Evolutionary conservation across 306 rosid genomes (phyloP).

Genomic region (Cucurbita ficifolia): DNA sequence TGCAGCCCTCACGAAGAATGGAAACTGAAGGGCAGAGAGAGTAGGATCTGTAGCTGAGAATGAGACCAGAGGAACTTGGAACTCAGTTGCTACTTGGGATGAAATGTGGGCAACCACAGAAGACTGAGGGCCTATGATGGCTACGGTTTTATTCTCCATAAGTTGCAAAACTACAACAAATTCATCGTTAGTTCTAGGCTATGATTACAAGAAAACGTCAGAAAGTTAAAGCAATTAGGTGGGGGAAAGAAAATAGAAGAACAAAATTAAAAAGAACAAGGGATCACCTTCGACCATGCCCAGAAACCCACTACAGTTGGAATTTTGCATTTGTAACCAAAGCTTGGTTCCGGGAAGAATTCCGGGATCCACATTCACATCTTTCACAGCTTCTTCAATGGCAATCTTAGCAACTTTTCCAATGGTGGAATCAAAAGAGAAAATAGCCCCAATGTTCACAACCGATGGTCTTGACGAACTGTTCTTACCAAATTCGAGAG

Average conservation of each 20-base stretch:
- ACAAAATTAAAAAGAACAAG: neutral
- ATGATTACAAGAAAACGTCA: neutral
- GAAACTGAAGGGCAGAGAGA: slow-evolving; percentile 65
- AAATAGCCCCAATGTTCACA: slow-evolving; percentile 68
- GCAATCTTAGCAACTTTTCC: slow-evolving; percentile 76
- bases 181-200: neutral
- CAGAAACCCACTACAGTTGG: slow-evolving; percentile 74
- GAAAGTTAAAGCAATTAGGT: neutral
- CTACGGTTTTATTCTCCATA: slow-evolving; percentile 69
- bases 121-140: slow-evolving; percentile 88
- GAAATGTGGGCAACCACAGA: slow-evolving; percentile 80
- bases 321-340: slow-evolving; percentile 19
- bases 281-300: slow-evolving; percentile 73
- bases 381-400: slow-evolving; percentile 66
- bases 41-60: slow-evolving; percentile 94
- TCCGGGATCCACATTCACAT: slow-evolving; percentile 55
- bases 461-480: slow-evolving; percentile 37
- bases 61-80: slow-evolving; percentile 68
- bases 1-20: slow-evolving; percentile 71
- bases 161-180: slow-evolving; percentile 58
- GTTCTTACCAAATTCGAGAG: slow-evolving; percentile 17
- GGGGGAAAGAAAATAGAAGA: neutral
- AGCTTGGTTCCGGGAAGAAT: slow-evolving; percentile 51
- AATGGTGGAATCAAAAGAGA: slow-evolving; percentile 49
- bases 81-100: slow-evolving; percentile 81